Evolutionary conservation across 2,329 filamentous ascomycete genomes (phyloP).

Genomic region (Fusarium sambucinum): DNA sequence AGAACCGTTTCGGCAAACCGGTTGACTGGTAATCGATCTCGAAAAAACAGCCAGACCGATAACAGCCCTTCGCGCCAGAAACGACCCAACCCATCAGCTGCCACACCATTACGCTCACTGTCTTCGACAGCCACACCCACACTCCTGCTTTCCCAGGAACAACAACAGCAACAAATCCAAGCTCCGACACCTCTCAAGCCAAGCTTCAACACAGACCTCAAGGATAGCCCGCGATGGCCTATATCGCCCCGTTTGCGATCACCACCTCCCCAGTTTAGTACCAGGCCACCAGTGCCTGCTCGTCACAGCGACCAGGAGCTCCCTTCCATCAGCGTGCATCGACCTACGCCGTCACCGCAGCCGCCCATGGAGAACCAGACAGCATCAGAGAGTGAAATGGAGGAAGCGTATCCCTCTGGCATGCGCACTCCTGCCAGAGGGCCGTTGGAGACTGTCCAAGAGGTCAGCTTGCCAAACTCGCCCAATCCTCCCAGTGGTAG

Average conservation of each 20-base stretch:
- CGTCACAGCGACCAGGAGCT: constrained; percentile 64
- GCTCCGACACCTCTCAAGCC: constrained; percentile 74
- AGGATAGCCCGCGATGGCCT: constrained; percentile 77
- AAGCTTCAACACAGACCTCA: constrained; percentile 61
- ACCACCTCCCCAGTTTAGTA: constrained; percentile 70
- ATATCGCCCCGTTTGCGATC: constrained; percentile 82
- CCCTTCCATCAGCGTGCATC: constrained; percentile 66
- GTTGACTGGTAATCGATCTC: constrained; percentile 63
- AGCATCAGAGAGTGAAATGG: constrained; percentile 65
- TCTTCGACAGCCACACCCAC: constrained; percentile 76
- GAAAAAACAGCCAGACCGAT: constrained; percentile 74
- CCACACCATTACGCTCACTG: constrained; percentile 74
- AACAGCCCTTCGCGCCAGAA: constrained; percentile 69
- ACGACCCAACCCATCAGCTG: constrained; percentile 67
- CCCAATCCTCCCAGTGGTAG: constrained; percentile 65
- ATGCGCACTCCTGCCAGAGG: constrained; percentile 71
- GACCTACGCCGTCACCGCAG: constrained; percentile 61
- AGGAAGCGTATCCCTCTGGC: constrained; percentile 64
- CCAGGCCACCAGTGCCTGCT: constrained; percentile 58
- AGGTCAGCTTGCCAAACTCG: constrained; percentile 82
- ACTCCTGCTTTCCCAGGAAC: constrained; percentile 72
- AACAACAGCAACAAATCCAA: constrained; percentile 66
- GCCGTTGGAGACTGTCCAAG: constrained; percentile 89
- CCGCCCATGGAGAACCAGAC: constrained; percentile 55
- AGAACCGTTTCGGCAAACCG: constrained; percentile 53